A percentile compares a stretch with the other conserved stretches of the same genome.
phyloP scores from a whole-genome alignment of 2,329 filamentous ascomycete species.

The Bimuria novae-zelandiae region DNA sequence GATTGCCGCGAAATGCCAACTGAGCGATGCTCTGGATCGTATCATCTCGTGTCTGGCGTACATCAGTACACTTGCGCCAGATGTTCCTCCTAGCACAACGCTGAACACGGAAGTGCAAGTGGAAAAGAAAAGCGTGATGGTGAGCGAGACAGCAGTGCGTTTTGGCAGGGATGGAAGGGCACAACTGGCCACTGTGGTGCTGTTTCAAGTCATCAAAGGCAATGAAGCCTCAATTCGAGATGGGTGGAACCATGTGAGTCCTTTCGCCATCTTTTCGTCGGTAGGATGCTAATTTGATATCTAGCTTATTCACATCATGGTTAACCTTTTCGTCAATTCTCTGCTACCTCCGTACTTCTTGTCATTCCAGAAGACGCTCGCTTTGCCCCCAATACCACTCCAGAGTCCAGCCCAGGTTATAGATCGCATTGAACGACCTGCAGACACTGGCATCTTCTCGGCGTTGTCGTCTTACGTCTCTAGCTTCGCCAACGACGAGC shows the following conservation, averaged over 20 bases:
- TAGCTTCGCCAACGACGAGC: constrained; percentile 98
- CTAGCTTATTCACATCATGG: constrained; percentile 85
- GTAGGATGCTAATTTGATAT: too few species aligned
- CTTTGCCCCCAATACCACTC: constrained; percentile 80
- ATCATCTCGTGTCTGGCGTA: constrained; percentile 88
- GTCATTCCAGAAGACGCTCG: constrained; percentile 66
- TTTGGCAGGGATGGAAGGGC: constrained; percentile 93
- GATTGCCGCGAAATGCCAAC: constrained; percentile 82
- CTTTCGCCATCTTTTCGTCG: too few species aligned
- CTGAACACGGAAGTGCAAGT: constrained; percentile 96
- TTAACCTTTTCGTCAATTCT: constrained; percentile 96
- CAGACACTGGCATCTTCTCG: constrained; percentile 86
- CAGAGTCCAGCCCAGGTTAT: constrained; percentile 92
- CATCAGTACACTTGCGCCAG: constrained; percentile 85
- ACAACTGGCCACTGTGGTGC: constrained; percentile 89
- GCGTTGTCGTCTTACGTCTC: constrained; percentile 96
- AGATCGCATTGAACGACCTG: constrained; percentile 77
- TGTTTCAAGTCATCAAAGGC: constrained; percentile 88
- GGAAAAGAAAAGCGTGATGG: constrained; percentile 93
- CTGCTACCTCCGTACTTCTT: constrained; percentile 81
- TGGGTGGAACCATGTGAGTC: constrained; percentile 77
- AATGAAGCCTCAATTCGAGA: constrained; percentile 77
- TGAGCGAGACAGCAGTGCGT: constrained; percentile 95
- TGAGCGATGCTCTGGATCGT: constrained; percentile 87
- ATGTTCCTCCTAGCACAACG: constrained; percentile 76